Percentiles rank a stretch among this genome's conserved stretches.
These are phyloP conservation scores for Epichloe hybrida DNA, from an alignment of 2,329 filamentous ascomycete species.

Conservation along the genomic window DNA sequence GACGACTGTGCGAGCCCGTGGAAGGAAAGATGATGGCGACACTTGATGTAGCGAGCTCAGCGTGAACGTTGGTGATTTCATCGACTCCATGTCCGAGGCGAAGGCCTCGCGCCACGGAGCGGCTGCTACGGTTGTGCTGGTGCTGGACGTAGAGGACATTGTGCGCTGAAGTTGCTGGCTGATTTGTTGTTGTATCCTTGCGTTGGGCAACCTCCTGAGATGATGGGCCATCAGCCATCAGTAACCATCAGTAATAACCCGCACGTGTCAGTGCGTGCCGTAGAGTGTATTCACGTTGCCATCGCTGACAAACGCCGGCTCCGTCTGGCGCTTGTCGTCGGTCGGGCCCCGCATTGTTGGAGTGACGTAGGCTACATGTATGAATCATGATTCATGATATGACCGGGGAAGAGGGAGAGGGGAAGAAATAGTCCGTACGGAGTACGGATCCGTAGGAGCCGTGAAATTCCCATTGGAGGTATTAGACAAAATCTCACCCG, in stretches of 20 bases:
- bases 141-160: slow-evolving; percentile 12
- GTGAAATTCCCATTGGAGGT: too few relatives aligned
- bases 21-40: slow-evolving; percentile 18
- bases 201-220: neutral
- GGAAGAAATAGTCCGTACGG: neutral
- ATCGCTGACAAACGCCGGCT: neutral
- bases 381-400: slow-evolving; percentile 1
- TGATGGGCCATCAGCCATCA: neutral
- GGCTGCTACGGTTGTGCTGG: slow-evolving; percentile 10
- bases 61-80: slow-evolving; percentile 35
- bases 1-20: slow-evolving; percentile 65
- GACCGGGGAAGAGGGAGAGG: too few relatives aligned
- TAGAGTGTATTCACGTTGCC: neutral
- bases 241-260: neutral
- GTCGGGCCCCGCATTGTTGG: neutral
- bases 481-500: too few relatives aligned
- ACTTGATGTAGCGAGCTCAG: slow-evolving; percentile 36
- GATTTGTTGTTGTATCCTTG: slow-evolving; percentile 1
- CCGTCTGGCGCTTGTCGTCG: neutral
- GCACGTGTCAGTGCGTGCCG: neutral
- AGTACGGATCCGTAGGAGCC: too few relatives aligned
- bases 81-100: slow-evolving; percentile 33
- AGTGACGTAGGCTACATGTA: neutral
- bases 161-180: slow-evolving; percentile 14
- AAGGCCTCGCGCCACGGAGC: slow-evolving; percentile 43